Evolutionary conservation across 352 stramenopile genomes (phyloP).

Genomic region (Pythium grandisporangium): DNA sequence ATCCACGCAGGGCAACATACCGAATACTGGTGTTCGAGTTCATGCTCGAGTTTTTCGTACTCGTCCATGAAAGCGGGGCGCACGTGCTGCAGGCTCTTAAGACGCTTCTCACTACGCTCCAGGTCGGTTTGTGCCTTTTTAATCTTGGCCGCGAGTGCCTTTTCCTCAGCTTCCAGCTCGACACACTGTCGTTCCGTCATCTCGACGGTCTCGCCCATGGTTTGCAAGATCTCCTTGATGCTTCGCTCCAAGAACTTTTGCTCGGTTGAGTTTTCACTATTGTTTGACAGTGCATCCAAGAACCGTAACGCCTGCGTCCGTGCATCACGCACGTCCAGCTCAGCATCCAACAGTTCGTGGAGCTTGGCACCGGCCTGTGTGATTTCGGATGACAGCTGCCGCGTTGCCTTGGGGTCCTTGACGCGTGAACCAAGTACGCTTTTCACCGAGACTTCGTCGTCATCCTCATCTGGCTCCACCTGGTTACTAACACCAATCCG

Average conservation of each 20-base stretch:
- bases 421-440: slow-evolving; percentile 65
- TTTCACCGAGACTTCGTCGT: slow-evolving; percentile 64
- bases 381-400: slow-evolving; percentile 89
- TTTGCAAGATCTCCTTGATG: slow-evolving; percentile 62
- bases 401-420: slow-evolving; percentile 87
- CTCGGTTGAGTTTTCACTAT: slow-evolving; percentile 75
- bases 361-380: slow-evolving; percentile 89
- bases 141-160: slow-evolving; percentile 87
- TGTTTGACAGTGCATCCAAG: slow-evolving; percentile 85
- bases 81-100: slow-evolving; percentile 90
- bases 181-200: slow-evolving; percentile 82
- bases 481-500: slow-evolving; percentile 51
- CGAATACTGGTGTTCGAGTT: slow-evolving; percentile 94
- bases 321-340: slow-evolving; percentile 82
- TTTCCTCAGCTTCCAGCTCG: slow-evolving; percentile 90
- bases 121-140: slow-evolving; percentile 93
- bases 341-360: slow-evolving; percentile 87
- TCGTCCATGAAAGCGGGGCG: slow-evolving; percentile 96
- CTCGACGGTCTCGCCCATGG: slow-evolving; percentile 82
- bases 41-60: slow-evolving; percentile 95
- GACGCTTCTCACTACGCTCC: slow-evolving; percentile 91
- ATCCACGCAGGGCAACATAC: slow-evolving; percentile 20
- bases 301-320: slow-evolving; percentile 87
- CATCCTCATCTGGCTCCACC: slow-evolving; percentile 59
- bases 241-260: slow-evolving; percentile 85